phyloP scores from a whole-genome alignment of 2,329 filamentous ascomycete species.

The Monosporascus cannonballus region DNA sequence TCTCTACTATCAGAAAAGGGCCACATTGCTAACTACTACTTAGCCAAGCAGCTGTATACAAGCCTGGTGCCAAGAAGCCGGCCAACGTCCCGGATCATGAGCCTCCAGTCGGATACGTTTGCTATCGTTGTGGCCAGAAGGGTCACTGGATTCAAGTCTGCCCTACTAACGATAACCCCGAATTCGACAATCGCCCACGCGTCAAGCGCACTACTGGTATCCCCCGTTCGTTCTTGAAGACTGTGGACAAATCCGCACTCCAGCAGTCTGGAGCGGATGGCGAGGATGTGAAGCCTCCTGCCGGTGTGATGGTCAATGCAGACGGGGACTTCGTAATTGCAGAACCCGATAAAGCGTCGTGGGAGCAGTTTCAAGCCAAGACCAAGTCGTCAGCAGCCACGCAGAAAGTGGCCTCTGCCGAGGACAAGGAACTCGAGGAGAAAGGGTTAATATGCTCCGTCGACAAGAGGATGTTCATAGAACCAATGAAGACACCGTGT shows the following conservation, averaged over 20 bases:
- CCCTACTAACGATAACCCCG: slow-evolving; percentile 96
- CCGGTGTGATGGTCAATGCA: slow-evolving; percentile 94
- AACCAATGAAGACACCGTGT: slow-evolving; percentile 98
- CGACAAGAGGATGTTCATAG: slow-evolving; percentile 97
- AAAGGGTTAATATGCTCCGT: slow-evolving; percentile 87
- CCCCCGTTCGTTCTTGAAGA: slow-evolving; percentile 89
- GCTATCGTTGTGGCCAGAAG: slow-evolving; percentile 93
- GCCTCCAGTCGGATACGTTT: slow-evolving; percentile 89
- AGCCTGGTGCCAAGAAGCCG: slow-evolving; percentile 57
- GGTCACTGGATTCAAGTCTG: slow-evolving; percentile 99
- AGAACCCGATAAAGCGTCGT: slow-evolving; percentile 89
- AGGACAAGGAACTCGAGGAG: slow-evolving; percentile 82
- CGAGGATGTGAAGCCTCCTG: slow-evolving; percentile 66
- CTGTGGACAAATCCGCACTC: slow-evolving; percentile 83
- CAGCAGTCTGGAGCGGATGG: slow-evolving; percentile 72
- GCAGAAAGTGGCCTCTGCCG: slow-evolving; percentile 68
- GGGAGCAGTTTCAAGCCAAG: slow-evolving; percentile 96
- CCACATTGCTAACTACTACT: slow-evolving; percentile 5
- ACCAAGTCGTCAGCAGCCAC: slow-evolving; percentile 79
- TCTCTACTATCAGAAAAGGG: neutral
- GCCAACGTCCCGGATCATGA: slow-evolving; percentile 84
- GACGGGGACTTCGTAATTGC: slow-evolving; percentile 97
- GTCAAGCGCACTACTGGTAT: slow-evolving; percentile 97
- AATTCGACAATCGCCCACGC: slow-evolving; percentile 86
- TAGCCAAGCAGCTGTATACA: slow-evolving; percentile 58